Conservation (phyloP, 305 asterid species). For the Fraxinus latifolia region DNA sequence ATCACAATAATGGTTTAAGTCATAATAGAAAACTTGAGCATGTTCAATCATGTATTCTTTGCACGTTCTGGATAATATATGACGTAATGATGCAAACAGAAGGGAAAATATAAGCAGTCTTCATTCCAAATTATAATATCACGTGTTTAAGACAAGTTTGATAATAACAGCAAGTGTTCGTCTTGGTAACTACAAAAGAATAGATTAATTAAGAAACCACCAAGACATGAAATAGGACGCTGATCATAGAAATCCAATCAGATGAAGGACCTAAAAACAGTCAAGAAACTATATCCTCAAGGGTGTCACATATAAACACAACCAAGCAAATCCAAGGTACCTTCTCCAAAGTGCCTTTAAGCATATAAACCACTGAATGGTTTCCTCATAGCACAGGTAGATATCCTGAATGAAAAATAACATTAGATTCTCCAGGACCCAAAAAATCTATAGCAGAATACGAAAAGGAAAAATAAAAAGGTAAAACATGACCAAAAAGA, state of each 20-base stretch:
- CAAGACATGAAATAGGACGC: neutral
- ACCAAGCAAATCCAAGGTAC: slow-evolving; percentile 86
- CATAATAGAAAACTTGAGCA: slow-evolving; percentile 11
- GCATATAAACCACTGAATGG: slow-evolving; percentile 88
- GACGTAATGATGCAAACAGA: neutral
- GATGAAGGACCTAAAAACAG: neutral
- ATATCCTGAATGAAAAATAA: slow-evolving; percentile 81
- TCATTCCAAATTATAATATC: neutral
- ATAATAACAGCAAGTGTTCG: neutral
- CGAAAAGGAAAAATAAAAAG: slow-evolving; percentile 4
- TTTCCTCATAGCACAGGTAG: slow-evolving; percentile 81
- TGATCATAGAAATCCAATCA: slow-evolving; percentile 5
- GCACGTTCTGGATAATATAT: neutral
- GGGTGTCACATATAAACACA: slow-evolving; percentile 42
- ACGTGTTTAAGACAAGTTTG: neutral
- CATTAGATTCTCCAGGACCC: slow-evolving; percentile 77
- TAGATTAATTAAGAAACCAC: neutral
- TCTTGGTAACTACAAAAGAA: slow-evolving; percentile 5
- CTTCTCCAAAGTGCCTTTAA: slow-evolving; percentile 91
- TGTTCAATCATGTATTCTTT: slow-evolving; percentile 6
- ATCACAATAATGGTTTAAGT: neutral
- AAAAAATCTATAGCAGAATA: slow-evolving; percentile 26
- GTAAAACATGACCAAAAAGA: slow-evolving; percentile 13
- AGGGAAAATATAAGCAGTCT: neutral
- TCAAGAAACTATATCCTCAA: slow-evolving; percentile 22